A percentile compares a stretch with the other conserved stretches of the same genome.
These are phyloP conservation scores for Globisporangium irregulare DNA, from an alignment of 352 stramenopile species.

Conservation along the genomic window DNA sequence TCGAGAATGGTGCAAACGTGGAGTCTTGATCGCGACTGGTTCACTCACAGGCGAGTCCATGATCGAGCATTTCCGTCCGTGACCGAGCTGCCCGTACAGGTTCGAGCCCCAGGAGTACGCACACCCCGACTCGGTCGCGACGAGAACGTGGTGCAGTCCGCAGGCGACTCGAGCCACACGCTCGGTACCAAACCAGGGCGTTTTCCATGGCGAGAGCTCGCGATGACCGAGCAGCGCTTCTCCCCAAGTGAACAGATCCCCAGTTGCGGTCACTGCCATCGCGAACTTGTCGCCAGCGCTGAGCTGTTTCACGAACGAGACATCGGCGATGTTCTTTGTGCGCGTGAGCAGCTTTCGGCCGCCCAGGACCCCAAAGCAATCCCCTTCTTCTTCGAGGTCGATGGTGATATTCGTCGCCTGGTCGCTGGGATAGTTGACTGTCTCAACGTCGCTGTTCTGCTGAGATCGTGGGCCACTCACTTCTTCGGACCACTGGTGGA, in stretches of 20 bases:
- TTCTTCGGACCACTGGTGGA: constrained; percentile 35
- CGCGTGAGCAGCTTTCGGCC: constrained; percentile 40
- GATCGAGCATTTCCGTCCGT: constrained; percentile 18
- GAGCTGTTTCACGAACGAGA: constrained; percentile 32
- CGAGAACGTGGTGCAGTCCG: constrained; percentile 40
- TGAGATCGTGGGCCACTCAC: neutral
- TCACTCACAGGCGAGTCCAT: constrained; percentile 22
- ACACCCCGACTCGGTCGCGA: constrained; percentile 21
- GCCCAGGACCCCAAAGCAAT: constrained; percentile 50
- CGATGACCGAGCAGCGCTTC: constrained; percentile 7
- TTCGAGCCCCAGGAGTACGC: constrained; percentile 69
- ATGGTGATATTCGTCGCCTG: constrained; percentile 2
- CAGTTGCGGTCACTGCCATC: constrained; percentile 29
- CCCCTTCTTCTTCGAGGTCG: constrained; percentile 31
- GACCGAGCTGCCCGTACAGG: constrained; percentile 61
- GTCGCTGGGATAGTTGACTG: neutral
- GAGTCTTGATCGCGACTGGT: constrained; percentile 14
- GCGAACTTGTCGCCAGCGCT: constrained; percentile 33
- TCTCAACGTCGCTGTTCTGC: neutral
- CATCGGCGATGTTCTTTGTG: constrained; percentile 42
- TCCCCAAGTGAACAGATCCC: constrained; percentile 41
- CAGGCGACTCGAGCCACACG: constrained; percentile 38
- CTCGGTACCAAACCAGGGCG: constrained; percentile 20
- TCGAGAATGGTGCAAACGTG: neutral
- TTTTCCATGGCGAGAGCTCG: constrained; percentile 16